Evolutionary conservation across 768 basidiomycete species (phyloP).

Genomic region (Rhodotorula sphaerocarpa): DNA sequence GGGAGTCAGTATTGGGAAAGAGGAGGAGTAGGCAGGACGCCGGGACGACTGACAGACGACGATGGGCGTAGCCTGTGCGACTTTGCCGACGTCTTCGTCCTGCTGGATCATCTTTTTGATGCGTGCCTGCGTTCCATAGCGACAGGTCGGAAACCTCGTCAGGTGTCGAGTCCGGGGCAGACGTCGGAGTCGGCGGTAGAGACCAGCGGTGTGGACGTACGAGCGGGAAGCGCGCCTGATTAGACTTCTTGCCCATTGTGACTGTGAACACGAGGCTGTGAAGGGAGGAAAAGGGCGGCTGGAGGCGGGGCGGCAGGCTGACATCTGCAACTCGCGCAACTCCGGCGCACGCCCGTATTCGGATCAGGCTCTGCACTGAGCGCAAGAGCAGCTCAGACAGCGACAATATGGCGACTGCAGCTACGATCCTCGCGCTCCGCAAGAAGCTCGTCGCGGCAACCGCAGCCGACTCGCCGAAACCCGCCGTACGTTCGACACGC

Average conservation of each 20-base stretch:
- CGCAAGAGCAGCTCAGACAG: too few relatives aligned
- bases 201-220: constrained; percentile 48
- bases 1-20: not conserved
- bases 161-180: too few relatives aligned
- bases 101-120: constrained; percentile 99
- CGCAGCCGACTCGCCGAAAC: constrained; percentile 7
- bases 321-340: too few relatives aligned
- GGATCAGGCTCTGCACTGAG: too few relatives aligned
- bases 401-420: constrained; percentile 7
- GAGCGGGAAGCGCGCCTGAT: constrained; percentile 82
- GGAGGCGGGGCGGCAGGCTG: too few relatives aligned
- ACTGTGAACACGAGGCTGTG: too few relatives aligned
- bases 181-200: not conserved
- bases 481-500: constrained; percentile 1
- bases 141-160: too few relatives aligned
- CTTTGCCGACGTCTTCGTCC: constrained; percentile 97
- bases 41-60: constrained; percentile 82
- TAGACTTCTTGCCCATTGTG: constrained; percentile 79
- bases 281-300: too few relatives aligned
- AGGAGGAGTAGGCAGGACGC: too few relatives aligned
- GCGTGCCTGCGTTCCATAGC: constrained; percentile 84
- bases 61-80: constrained; percentile 89
- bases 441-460: constrained; percentile 24
- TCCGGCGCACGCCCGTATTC: too few relatives aligned
- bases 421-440: constrained; percentile 17